phyloP scores from a whole-genome alignment of 129 eudicot species.

The Ambrosia trifida region DNA sequence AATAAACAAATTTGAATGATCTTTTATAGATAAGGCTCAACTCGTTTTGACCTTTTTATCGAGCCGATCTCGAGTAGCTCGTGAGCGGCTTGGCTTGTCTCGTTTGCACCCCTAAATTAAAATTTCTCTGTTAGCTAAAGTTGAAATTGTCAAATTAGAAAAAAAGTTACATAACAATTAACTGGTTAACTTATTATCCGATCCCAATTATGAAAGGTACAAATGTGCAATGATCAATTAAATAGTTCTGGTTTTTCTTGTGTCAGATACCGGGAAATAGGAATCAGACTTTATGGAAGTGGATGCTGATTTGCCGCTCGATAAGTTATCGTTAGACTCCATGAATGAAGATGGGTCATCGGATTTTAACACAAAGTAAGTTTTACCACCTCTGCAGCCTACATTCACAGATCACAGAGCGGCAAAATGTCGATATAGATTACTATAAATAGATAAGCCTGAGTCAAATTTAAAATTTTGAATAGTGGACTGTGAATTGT shows the following conservation, averaged over 20 bases:
- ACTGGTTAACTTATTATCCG: not conserved
- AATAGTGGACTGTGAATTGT: slow-evolving; percentile 1
- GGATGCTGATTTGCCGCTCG: slow-evolving; percentile 52
- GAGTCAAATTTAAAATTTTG: not conserved
- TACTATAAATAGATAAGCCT: not conserved
- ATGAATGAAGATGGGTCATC: slow-evolving; percentile 27
- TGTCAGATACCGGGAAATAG: slow-evolving; percentile 11
- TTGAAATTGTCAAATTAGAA: not conserved
- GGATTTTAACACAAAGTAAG: slow-evolving; percentile 40
- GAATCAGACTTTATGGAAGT: slow-evolving; percentile 1
- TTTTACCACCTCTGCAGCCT: not conserved
- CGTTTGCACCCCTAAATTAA: too few relatives aligned
- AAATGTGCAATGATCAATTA: not conserved
- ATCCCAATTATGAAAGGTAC: not conserved
- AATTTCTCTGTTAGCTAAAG: not conserved
- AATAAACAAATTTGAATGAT: too few relatives aligned
- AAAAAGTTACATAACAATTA: not conserved
- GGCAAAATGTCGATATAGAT: not conserved
- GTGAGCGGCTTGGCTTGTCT: too few relatives aligned
- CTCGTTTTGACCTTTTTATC: too few relatives aligned
- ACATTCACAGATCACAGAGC: not conserved
- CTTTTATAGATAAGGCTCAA: too few relatives aligned
- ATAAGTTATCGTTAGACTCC: slow-evolving; percentile 42
- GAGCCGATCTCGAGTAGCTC: too few relatives aligned
- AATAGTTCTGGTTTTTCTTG: not conserved